Conservation (phyloP, 805 yeast genomes). For the Wickerhamomyces alni region DNA sequence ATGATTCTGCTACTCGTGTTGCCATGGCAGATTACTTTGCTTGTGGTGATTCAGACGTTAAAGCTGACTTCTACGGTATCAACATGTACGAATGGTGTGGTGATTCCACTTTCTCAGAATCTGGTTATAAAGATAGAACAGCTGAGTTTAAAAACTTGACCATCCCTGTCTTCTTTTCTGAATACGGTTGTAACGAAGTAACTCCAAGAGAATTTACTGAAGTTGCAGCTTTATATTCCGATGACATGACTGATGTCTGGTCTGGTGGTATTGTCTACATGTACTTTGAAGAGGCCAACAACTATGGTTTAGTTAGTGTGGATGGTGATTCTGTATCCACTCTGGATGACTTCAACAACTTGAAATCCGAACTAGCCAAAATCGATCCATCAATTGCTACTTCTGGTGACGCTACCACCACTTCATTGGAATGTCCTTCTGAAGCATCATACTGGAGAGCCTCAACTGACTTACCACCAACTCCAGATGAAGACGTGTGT, state of each 20-base stretch:
- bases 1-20: conserved; percentile 62
- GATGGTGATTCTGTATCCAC: conserved; percentile 45
- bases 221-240: conserved; percentile 57
- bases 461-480: conserved; percentile 66
- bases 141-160: conserved; percentile 57
- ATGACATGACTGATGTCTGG: conserved; percentile 77
- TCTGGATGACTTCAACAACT: conserved; percentile 57
- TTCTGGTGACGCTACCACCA: conserved; percentile 34
- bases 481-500: conserved; percentile 63
- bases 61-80: conserved; percentile 81
- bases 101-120: conserved; percentile 42
- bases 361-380: conserved; percentile 48
- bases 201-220: conserved; percentile 69
- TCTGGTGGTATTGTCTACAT: conserved; percentile 87
- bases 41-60: conserved; percentile 60
- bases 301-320: conserved; percentile 67
- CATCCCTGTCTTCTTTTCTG: conserved; percentile 74
- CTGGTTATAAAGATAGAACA: conserved; percentile 67
- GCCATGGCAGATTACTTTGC: conserved; percentile 67
- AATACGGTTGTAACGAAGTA: conserved; percentile 73
- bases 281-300: conserved; percentile 73
- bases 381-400: conserved; percentile 48
- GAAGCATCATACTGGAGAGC: conserved; percentile 56
- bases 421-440: conserved; percentile 59
- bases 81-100: conserved; percentile 93